Evolutionary conservation across 2,329 filamentous ascomycete genomes (phyloP).

Genomic region (Aspergillus sergii): DNA sequence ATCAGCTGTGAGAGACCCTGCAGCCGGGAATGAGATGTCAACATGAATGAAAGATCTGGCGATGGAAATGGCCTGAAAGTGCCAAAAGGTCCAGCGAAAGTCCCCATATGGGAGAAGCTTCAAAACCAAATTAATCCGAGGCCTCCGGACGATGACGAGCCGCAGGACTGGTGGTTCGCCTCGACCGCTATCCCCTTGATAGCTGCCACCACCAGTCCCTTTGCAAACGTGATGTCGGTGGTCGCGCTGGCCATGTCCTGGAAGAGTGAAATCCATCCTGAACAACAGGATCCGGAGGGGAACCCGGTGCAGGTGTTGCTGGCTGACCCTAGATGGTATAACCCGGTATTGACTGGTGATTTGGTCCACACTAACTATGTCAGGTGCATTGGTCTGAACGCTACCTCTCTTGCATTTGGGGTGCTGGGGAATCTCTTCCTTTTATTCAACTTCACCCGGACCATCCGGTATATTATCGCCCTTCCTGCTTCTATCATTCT

Average conservation of each 20-base stretch:
- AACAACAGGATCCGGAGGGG: conserved; percentile 50
- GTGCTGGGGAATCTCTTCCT: conserved; percentile 79
- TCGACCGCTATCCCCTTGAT: conserved; percentile 69
- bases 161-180: conserved; percentile 53
- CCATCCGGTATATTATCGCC: conserved; percentile 77
- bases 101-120: conserved; percentile 12
- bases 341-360: not conserved
- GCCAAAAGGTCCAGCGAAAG: conserved; percentile 10
- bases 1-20: not conserved
- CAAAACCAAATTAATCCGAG: conserved; percentile 35
- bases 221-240: conserved; percentile 86
- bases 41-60: not conserved
- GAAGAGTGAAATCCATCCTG: conserved; percentile 59
- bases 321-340: conserved; percentile 70
- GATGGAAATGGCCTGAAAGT: not conserved
- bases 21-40: not conserved
- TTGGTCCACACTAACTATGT: conserved; percentile 7
- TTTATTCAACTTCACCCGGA: conserved; percentile 81
- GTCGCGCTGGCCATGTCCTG: conserved; percentile 81
- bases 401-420: conserved; percentile 73
- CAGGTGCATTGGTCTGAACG: conserved; percentile 75
- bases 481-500: conserved; percentile 80
- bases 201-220: conserved; percentile 79
- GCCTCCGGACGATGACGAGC: conserved; percentile 46
- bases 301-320: conserved; percentile 57